Evolutionary conservation across 106 monocot genomes (phyloP).

Genomic region (Dendrobium officinale): DNA sequence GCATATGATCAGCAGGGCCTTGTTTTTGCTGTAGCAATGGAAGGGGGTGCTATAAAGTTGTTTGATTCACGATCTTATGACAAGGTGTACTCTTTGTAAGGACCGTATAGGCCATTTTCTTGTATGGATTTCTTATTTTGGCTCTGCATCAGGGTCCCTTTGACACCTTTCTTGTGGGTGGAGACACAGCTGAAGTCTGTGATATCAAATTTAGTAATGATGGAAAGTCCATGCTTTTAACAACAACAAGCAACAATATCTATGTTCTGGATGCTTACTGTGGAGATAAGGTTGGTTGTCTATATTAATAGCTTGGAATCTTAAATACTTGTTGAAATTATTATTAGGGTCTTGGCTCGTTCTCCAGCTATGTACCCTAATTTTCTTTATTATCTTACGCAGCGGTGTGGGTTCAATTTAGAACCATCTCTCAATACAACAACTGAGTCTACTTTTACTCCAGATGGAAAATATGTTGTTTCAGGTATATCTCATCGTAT

Average conservation of each 20-base stretch:
- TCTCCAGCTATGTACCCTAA: not conserved
- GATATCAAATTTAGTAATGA: constrained; percentile 99
- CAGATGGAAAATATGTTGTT: constrained; percentile 88
- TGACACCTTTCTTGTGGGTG: constrained; percentile 98
- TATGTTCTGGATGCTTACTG: constrained; percentile 98
- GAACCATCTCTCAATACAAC: constrained; percentile 72
- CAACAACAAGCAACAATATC: constrained; percentile 85
- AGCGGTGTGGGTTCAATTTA: constrained; percentile 90
- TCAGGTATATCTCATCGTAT: constrained; percentile 48
- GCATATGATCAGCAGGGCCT: constrained; percentile 99
- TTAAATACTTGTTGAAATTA: not conserved
- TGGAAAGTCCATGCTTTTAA: constrained; percentile 97
- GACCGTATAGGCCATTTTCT: not conserved
- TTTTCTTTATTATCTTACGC: constrained; percentile 4
- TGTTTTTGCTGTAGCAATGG: constrained; percentile 99
- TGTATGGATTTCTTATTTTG: not conserved
- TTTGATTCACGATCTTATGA: constrained; percentile 99
- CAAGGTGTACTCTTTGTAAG: constrained; percentile 35
- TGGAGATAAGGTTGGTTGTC: constrained; percentile 73
- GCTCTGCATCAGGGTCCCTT: constrained; percentile 70
- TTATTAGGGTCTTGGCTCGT: not conserved
- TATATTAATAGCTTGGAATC: not conserved
- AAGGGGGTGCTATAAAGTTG: constrained; percentile 97
- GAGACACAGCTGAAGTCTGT: constrained; percentile 98
- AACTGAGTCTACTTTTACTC: constrained; percentile 91